phyloP scores from a whole-genome alignment of 306 rosid species.

The Sicyos baderoa region DNA sequence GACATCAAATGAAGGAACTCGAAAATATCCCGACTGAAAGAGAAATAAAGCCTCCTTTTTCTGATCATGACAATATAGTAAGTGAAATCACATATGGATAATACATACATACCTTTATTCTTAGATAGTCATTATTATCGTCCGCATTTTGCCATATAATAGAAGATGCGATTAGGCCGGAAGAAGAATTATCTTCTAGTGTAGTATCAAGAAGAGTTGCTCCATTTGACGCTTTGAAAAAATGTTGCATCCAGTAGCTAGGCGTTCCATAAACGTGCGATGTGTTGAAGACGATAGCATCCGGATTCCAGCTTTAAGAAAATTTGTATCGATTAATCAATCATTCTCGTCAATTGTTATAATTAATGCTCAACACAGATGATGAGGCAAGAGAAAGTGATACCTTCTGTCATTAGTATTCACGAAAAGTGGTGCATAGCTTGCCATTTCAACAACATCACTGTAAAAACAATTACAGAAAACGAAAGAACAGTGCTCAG shows the following conservation, averaged over 20 bases:
- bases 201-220: conserved; percentile 57
- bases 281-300: conserved; percentile 83
- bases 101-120: conserved; percentile 46
- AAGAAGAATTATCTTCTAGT: conserved; percentile 30
- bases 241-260: conserved; percentile 78
- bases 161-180: conserved; percentile 53
- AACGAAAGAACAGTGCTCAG: neutral
- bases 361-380: neutral
- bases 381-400: neutral
- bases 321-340: neutral
- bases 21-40: neutral
- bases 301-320: conserved; percentile 72
- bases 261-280: conserved; percentile 73
- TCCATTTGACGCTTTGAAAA: conserved; percentile 68
- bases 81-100: neutral
- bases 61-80: neutral
- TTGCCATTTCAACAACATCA: conserved; percentile 62
- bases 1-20: neutral
- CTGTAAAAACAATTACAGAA: conserved; percentile 35
- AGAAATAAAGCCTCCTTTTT: neutral
- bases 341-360: neutral
- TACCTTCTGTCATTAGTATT: conserved; percentile 70
- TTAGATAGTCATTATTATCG: conserved; percentile 29
- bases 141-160: conserved; percentile 38
- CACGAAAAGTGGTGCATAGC: conserved; percentile 95